Evolutionary conservation across 1,284 basidiomycete genomes (phyloP).

Genomic region (Ceratobasidium sp.): DNA sequence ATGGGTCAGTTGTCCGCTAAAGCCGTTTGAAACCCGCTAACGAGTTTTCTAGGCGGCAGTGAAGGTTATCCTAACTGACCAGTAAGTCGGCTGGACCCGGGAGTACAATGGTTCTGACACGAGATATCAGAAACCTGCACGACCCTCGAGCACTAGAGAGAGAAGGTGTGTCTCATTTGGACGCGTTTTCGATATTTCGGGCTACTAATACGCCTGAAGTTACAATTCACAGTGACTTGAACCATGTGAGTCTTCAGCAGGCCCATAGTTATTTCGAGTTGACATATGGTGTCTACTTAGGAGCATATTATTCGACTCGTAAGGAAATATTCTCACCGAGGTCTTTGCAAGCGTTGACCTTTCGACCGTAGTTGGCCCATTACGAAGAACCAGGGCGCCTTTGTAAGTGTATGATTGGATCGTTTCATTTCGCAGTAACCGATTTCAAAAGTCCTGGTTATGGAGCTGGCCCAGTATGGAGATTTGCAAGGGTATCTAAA

Average conservation of each 20-base stretch:
- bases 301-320: conserved; percentile 41
- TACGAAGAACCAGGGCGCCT: conserved; percentile 40
- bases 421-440: not conserved
- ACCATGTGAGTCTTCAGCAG: conserved; percentile 26
- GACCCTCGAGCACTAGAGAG: conserved; percentile 42
- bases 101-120: not conserved
- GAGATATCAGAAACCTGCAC: conserved; percentile 24
- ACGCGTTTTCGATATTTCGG: not conserved
- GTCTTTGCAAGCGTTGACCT: not conserved
- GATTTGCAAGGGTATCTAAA: conserved; percentile 44
- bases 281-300: not conserved
- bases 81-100: conserved; percentile 13
- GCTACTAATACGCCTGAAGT: conserved; percentile 6
- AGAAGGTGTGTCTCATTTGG: conserved; percentile 15
- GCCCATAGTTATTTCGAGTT: not conserved
- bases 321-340: not conserved
- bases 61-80: conserved; percentile 42
- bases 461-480: conserved; percentile 41
- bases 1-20: conserved; percentile 17
- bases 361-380: conserved; percentile 22
- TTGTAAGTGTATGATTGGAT: conserved; percentile 14
- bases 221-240: conserved; percentile 33
- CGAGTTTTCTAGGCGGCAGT: conserved; percentile 15
- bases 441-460: conserved; percentile 30
- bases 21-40: not conserved